phyloP scores from a whole-genome alignment of 495 filamentous ascomycete genomes.

The Aspergillus nidulans region DNA sequence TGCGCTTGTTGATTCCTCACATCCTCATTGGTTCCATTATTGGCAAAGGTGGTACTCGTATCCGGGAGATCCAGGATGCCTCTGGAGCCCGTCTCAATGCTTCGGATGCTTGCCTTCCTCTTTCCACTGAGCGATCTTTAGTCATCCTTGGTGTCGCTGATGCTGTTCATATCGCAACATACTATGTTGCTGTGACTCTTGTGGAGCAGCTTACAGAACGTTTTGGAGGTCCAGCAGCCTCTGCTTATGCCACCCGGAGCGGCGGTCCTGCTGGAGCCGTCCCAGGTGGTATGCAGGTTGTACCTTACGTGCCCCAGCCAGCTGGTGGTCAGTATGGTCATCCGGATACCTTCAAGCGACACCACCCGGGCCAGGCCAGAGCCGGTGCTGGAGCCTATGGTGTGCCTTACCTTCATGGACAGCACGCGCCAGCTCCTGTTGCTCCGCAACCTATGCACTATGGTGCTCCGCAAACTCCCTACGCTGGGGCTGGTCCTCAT shows the following conservation, averaged over 20 bases:
- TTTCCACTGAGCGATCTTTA: slow-evolving; percentile 94
- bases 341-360: slow-evolving; percentile 78
- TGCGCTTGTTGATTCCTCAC: slow-evolving; percentile 92
- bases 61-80: slow-evolving; percentile 97
- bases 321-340: slow-evolving; percentile 88
- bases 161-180: slow-evolving; percentile 96
- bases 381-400: slow-evolving; percentile 60
- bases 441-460: slow-evolving; percentile 68
- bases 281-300: slow-evolving; percentile 95
- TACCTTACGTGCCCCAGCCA: slow-evolving; percentile 90
- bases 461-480: slow-evolving; percentile 60
- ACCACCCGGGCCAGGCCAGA: slow-evolving; percentile 61
- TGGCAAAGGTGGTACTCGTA: slow-evolving; percentile 89
- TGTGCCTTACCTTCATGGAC: slow-evolving; percentile 66
- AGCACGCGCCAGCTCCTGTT: slow-evolving; percentile 56
- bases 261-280: slow-evolving; percentile 89
- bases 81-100: slow-evolving; percentile 96
- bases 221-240: slow-evolving; percentile 92
- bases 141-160: slow-evolving; percentile 87
- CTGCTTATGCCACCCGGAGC: slow-evolving; percentile 92
- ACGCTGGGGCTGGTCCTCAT: slow-evolving; percentile 72
- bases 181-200: slow-evolving; percentile 94
- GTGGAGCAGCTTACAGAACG: slow-evolving; percentile 94
- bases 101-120: slow-evolving; percentile 86
- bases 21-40: slow-evolving; percentile 98